Base-by-base conservation (phyloP, 2,329 filamentous ascomycete genomes). In the Aureobasidium sp. region DNA sequence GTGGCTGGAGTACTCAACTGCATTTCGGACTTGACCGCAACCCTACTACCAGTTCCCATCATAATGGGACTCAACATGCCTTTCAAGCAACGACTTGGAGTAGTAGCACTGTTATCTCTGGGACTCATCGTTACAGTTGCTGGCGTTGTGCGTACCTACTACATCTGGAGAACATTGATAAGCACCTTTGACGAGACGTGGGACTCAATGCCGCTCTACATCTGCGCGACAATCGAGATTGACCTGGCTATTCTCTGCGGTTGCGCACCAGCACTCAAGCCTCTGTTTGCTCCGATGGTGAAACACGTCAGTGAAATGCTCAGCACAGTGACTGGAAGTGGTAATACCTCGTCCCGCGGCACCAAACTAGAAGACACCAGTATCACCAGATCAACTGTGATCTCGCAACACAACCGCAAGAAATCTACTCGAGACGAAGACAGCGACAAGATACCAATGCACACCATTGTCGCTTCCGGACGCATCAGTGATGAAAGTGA, bases 121-220 rank as follows among this genome's bases (percentile, higher is more conserved):
- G 68, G 64, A 0, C 67, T 66, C 20, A 47, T 70, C 23, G 67
- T 67, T 11, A 70, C 69, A 3, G 59, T 56, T 47, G 31, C 74
- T 16, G 82, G 81, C 7, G 70, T 78, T 11, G 71, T 82, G 2
- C 68, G 81, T 16, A 83, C 80, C 8, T 81, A 77, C 72, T 82
- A 71, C 68, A 80, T 82, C 40, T 82, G 79, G 69, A 74, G 77
- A 60, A 76, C 75, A 20, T 69, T 84, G 3, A 72, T 82, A 4
- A 70, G 68, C 1, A 79, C 75, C 64, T 81, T 79, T 65, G 82
- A 84, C 61, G 73, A 75, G 62, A 82, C 80, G 2, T 84, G 81
- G 81, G 79, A 75, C 62, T 74, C 80, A 10, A 81, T 81, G 71
- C 79, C 80, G 18, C 70, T 83, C 1, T 84, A 81, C 80, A 83